A percentile compares a stretch with the other conserved stretches of the same genome.
These are phyloP conservation scores for Penicillium pulvis DNA, from an alignment of 495 filamentous ascomycete genomes.

Conservation along the genomic window DNA sequence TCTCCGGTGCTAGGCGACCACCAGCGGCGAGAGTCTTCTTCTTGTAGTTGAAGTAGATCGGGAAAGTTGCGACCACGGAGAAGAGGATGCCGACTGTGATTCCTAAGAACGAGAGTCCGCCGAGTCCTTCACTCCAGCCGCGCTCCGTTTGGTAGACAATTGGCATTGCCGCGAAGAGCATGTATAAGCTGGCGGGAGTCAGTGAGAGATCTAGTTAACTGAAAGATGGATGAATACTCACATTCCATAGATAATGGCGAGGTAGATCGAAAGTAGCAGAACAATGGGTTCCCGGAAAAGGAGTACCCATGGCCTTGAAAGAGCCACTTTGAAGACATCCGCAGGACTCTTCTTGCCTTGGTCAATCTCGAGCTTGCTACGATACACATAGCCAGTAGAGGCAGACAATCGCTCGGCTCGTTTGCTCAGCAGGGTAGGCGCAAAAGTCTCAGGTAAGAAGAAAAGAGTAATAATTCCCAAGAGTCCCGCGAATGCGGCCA, in stretches of 20 bases:
- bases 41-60: constrained; percentile 7
- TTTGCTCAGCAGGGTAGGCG: constrained; percentile 53
- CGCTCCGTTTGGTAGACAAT: constrained; percentile 55
- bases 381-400: constrained; percentile 53
- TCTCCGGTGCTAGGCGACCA: constrained; percentile 1
- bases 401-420: constrained; percentile 50
- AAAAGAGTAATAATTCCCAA: constrained; percentile 34
- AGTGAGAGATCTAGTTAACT: not conserved
- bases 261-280: constrained; percentile 57
- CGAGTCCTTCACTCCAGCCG: constrained; percentile 24
- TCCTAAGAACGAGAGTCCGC: constrained; percentile 18
- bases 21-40: constrained; percentile 4
- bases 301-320: constrained; percentile 26
- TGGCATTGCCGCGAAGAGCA: constrained; percentile 68
- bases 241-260: constrained; percentile 60
- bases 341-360: constrained; percentile 24
- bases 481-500: constrained; percentile 13
- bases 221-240: not conserved
- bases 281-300: constrained; percentile 50
- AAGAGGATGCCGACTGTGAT: constrained; percentile 53
- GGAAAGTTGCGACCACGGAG: constrained; percentile 33
- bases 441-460: constrained; percentile 60
- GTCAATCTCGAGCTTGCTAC: constrained; percentile 47
- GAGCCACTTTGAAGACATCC: constrained; percentile 36
- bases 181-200: constrained; percentile 52